A percentile compares a stretch with the other conserved stretches of the same genome.
These are phyloP conservation scores for Albugo laibachii DNA, from an alignment of 352 stramenopile species.

Conservation along the genomic window DNA sequence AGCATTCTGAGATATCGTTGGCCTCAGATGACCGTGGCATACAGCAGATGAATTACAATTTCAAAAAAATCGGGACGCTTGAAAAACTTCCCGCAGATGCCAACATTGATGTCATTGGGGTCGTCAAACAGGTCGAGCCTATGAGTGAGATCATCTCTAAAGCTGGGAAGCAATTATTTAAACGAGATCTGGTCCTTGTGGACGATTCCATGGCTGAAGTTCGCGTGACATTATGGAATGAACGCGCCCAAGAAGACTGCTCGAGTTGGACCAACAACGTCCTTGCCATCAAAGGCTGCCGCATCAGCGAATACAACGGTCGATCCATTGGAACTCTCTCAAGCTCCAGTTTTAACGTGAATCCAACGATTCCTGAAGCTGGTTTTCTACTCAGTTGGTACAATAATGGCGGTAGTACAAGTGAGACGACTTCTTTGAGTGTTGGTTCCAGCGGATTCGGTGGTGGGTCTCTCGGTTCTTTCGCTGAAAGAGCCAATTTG, in stretches of 20 bases:
- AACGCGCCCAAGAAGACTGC: conserved; percentile 67
- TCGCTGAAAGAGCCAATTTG: conserved; percentile 79
- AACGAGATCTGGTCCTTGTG: conserved; percentile 91
- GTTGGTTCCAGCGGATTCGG: conserved; percentile 47
- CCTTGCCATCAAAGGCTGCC: conserved; percentile 89
- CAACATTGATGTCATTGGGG: conserved; percentile 89
- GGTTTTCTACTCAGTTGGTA: conserved; percentile 74
- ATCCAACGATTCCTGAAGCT: conserved; percentile 75
- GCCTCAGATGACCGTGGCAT: conserved; percentile 81
- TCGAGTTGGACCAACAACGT: conserved; percentile 81
- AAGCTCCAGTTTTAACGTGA: conserved; percentile 63
- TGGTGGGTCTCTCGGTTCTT: conserved; percentile 49
- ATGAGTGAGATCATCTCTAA: conserved; percentile 87
- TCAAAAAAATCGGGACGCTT: conserved; percentile 88
- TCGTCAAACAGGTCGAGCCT: conserved; percentile 88
- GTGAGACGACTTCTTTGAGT: conserved; percentile 62
- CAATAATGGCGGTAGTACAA: conserved; percentile 39
- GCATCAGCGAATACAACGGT: conserved; percentile 88
- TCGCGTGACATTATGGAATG: conserved; percentile 93
- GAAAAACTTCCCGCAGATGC: conserved; percentile 70
- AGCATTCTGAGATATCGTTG: conserved; percentile 86
- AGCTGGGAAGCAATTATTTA: conserved; percentile 88
- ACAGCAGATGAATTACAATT: conserved; percentile 80
- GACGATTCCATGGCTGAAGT: conserved; percentile 93
- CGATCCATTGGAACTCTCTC: conserved; percentile 76